Base-by-base conservation (phyloP, 768 basidiomycete species). In the Leccinum variicolor region DNA sequence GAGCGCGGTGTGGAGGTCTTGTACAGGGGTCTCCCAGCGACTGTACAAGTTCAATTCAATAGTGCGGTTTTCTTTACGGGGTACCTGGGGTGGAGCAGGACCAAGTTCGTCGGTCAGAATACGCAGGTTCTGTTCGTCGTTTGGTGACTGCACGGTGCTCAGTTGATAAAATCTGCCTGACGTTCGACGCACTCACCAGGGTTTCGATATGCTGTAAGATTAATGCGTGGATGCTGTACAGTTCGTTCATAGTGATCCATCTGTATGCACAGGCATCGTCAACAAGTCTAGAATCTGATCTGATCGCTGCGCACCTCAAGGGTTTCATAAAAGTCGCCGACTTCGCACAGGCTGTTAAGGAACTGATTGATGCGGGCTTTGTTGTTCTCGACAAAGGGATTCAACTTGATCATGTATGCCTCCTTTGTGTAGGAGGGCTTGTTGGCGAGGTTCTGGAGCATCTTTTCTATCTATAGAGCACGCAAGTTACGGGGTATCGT, bases 21-120 rank as follows among this genome's bases (percentile, higher is more conserved):
- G 97, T 48, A 99, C 92, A 1, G 97, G 97, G 96, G 10, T 98
- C 77, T 99, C 97, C 97, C 97, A 99, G n/a, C 97, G 94, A 64
- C 92, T 94, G 77, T 96, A 99, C 10, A 99, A 76, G 43, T 85
- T 84, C 34, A 99, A 79, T 66, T 98, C 95, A 54, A 99, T 84
- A 2, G 95, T 87, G 43, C 94, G 83, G 63, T 99, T 99, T 75
- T 99, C 97, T 74, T 98, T 98, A 26, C 97, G 91, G 25, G 96
- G 94, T 6, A 99, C 97, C 76, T 98, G 97, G 5, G 90, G 64
- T 1, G 96, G 97, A 14, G 97, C 92, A 4, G 92, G 74, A 1
- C 97, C 96, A 21, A 99, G 88, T 73, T 99, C 97, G 70, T 98
- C 95, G 26, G 93, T 92, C 33, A 98, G 81, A 60, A 98, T 95